These are phyloP conservation scores for Zygosaccharomyces sapae DNA, from an alignment of 1,139 yeast species.

Conservation along the genomic window DNA sequence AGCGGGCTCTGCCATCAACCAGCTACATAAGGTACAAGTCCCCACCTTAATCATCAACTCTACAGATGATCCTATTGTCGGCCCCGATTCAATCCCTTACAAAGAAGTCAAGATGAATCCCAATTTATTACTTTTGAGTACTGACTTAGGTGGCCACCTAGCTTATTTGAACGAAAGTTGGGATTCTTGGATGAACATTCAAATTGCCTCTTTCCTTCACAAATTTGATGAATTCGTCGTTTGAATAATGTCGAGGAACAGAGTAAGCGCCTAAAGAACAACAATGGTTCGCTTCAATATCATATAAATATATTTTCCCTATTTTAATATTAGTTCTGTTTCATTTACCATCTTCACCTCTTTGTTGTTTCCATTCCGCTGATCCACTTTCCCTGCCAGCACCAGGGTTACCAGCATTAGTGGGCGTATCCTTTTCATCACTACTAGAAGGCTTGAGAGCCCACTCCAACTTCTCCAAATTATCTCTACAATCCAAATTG, in stretches of 20 bases:
- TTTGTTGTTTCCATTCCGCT: conserved; percentile 61
- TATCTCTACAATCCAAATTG: conserved; percentile 39
- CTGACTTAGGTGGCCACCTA: conserved; percentile 85
- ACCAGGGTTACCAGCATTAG: conserved; percentile 10
- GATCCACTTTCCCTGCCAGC: conserved; percentile 71
- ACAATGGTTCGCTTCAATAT: background rate
- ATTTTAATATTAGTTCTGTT: background rate
- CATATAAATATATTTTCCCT: background rate
- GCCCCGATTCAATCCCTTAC: conserved; percentile 59
- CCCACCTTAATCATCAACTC: conserved; percentile 71
- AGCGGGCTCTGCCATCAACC: conserved; percentile 59
- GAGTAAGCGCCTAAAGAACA: background rate
- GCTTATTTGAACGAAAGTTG: conserved; percentile 57
- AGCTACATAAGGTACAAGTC: conserved; percentile 52
- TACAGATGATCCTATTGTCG: conserved; percentile 79
- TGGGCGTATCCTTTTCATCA: conserved; percentile 7
- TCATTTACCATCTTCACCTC: conserved; percentile 70
- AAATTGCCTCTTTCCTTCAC: conserved; percentile 57
- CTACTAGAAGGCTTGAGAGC: conserved; percentile 2
- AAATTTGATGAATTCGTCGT: conserved; percentile 45
- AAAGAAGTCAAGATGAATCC: conserved; percentile 64
- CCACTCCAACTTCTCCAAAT: conserved; percentile 41
- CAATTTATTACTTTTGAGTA: conserved; percentile 57
- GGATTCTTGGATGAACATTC: conserved; percentile 69
- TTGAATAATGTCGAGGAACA: conserved; percentile 8